Evolutionary conservation across 2,329 filamentous ascomycete species (phyloP).

Genomic region (Diplocarpon mali): DNA sequence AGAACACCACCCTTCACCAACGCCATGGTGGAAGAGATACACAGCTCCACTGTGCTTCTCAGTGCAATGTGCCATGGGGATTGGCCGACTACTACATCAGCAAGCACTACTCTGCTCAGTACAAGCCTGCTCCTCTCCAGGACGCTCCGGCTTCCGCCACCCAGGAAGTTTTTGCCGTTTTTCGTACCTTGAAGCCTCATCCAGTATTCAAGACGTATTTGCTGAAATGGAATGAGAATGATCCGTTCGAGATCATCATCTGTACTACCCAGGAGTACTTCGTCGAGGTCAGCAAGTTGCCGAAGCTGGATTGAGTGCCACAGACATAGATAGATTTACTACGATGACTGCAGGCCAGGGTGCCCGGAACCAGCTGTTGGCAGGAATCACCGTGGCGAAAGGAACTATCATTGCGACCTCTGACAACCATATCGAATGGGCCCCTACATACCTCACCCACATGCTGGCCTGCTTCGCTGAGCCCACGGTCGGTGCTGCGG

Average conservation of each 20-base stretch:
- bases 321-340: neutral
- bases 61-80: neutral
- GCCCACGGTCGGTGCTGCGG: neutral
- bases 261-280: neutral
- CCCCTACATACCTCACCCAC: neutral
- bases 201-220: constrained; percentile 2
- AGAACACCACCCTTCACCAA: too few relatives aligned
- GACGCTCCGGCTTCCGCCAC: neutral
- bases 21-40: too few relatives aligned
- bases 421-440: constrained; percentile 2
- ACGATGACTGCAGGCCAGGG: neutral
- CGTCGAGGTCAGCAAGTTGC: neutral
- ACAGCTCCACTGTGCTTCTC: too few relatives aligned
- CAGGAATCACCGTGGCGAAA: neutral
- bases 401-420: constrained; percentile 1
- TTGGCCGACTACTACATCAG: neutral
- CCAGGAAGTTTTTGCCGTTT: neutral
- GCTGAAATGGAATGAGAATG: neutral
- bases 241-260: constrained; percentile 2
- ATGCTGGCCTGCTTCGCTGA: constrained; percentile 5
- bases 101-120: neutral
- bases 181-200: neutral
- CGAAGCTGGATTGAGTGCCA: neutral
- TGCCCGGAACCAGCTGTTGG: neutral
- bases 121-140: neutral